These are phyloP conservation scores for Modicella reniformis DNA, from an alignment of 371 early-diverging fungal genomes.

Conservation along the genomic window DNA sequence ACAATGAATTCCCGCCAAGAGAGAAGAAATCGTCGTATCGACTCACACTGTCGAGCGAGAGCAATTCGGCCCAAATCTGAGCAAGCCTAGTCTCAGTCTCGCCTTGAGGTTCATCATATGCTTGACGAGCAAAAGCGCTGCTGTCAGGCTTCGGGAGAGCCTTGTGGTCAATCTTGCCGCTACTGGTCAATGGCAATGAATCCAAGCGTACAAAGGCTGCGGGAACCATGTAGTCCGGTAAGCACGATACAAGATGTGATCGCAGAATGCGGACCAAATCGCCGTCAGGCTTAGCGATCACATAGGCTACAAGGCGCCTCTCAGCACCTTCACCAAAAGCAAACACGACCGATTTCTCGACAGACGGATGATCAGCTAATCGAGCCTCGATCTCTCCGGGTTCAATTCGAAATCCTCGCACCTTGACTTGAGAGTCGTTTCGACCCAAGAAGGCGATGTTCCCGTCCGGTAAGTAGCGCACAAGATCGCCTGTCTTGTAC, in stretches of 20 bases:
- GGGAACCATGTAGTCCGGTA: constrained; percentile 35
- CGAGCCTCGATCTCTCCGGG: constrained; percentile 31
- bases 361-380: constrained; percentile 12
- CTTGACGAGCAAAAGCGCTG: background rate
- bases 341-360: background rate
- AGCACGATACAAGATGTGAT: background rate
- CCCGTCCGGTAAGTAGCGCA: constrained; percentile 28
- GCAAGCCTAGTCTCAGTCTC: constrained; percentile 10
- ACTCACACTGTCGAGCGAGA: constrained; percentile 1
- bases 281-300: background rate
- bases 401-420: constrained; percentile 39
- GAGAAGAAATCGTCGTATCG: constrained; percentile 26
- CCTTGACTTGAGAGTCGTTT: constrained; percentile 40
- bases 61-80: constrained; percentile 9
- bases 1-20: constrained; percentile 20
- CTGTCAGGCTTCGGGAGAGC: constrained; percentile 15
- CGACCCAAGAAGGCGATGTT: constrained; percentile 32
- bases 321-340: background rate
- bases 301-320: constrained; percentile 21
- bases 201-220: constrained; percentile 1
- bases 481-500: constrained; percentile 21
- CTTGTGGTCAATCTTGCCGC: constrained; percentile 5
- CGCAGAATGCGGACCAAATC: background rate
- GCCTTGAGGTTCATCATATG: constrained; percentile 9
- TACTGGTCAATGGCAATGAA: constrained; percentile 1